Evolutionary conservation across 2,329 filamentous ascomycete genomes (phyloP).

Genomic region (Blastomyces emzantsi): DNA sequence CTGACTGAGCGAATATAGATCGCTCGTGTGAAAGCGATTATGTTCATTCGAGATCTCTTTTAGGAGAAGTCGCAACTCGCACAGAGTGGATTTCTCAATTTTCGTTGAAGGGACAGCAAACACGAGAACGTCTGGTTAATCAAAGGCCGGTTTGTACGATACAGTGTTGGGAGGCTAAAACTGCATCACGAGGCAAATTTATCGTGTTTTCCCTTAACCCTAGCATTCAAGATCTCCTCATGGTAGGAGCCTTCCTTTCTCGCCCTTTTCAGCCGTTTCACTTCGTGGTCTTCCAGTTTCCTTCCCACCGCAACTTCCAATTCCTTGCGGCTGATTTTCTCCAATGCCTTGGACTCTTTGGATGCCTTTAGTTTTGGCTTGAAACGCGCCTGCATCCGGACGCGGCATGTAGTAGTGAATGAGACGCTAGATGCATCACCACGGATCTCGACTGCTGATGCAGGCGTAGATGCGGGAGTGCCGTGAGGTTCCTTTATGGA

Average conservation of each 20-base stretch:
- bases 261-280: constrained; percentile 71
- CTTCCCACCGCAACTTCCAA: constrained; percentile 73
- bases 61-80: neutral
- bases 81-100: neutral
- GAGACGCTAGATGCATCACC: constrained; percentile 62
- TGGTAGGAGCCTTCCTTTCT: constrained; percentile 82
- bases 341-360: constrained; percentile 72
- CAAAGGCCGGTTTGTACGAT: neutral
- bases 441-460: constrained; percentile 54
- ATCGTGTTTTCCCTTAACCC: constrained; percentile 88
- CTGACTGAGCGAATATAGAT: neutral
- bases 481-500: constrained; percentile 45
- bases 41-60: neutral
- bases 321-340: constrained; percentile 80
- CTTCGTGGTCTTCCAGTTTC: constrained; percentile 72
- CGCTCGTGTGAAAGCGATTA: neutral
- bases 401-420: constrained; percentile 63
- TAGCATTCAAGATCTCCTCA: constrained; percentile 74
- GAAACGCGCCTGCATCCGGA: constrained; percentile 92
- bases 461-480: constrained; percentile 38
- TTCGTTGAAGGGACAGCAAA: neutral
- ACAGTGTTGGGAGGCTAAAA: neutral
- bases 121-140: neutral
- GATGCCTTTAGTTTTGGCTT: constrained; percentile 70
- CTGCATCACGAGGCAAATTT: constrained; percentile 49